Percentiles rank a stretch among this genome's conserved stretches.
Conservation (phyloP, 495 filamentous ascomycete species). For the Penicillium robsamsonii region DNA sequence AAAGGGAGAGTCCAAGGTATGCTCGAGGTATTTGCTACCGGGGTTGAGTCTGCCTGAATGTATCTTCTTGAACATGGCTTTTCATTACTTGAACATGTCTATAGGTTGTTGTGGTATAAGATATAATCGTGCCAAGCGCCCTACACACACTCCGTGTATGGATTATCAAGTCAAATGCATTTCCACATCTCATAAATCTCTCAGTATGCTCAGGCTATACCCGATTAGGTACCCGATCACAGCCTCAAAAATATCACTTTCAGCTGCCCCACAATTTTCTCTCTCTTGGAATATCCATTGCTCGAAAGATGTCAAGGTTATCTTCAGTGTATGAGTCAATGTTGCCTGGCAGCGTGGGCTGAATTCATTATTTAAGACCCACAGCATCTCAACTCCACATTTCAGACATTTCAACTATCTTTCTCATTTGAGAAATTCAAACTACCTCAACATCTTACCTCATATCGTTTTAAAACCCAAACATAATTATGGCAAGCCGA, state of each 20-base stretch:
- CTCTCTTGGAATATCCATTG: neutral
- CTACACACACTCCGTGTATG: too few species aligned
- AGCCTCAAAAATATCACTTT: neutral
- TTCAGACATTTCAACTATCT: neutral
- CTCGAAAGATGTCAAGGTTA: neutral
- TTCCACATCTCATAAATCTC: too few species aligned
- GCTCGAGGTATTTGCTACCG: neutral
- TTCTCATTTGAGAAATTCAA: neutral
- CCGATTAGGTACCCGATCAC: conserved; percentile 6
- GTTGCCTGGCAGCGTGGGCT: too few species aligned
- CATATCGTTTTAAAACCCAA: neutral
- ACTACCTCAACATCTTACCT: neutral
- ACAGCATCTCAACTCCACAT: too few species aligned
- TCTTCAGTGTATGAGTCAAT: neutral
- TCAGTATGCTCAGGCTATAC: neutral
- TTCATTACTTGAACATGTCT: neutral
- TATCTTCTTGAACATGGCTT: neutral
- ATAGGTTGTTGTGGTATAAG: neutral
- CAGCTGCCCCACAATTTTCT: neutral
- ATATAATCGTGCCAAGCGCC: too few species aligned
- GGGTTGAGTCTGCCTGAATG: neutral
- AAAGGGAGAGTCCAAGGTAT: conserved; percentile 48
- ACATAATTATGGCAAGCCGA: conserved; percentile 26
- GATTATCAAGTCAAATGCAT: too few species aligned
- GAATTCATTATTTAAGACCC: too few species aligned